A percentile compares a stretch with the other conserved stretches of the same genome.
Evolutionary conservation across 2,329 filamentous ascomycete genomes (phyloP).

Genomic region (Colletotrichum sp.): DNA sequence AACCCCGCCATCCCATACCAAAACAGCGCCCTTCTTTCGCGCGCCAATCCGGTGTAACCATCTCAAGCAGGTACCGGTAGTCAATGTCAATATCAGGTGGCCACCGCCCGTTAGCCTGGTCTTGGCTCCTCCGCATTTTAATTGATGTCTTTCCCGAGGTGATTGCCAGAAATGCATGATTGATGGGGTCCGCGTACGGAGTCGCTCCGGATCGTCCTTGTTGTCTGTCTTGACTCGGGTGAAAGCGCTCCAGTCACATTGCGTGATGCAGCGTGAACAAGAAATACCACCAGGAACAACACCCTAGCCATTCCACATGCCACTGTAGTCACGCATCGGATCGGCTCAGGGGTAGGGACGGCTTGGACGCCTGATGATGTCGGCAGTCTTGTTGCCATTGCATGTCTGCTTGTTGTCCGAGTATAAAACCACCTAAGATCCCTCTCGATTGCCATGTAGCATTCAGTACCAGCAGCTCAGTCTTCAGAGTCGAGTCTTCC

Average conservation of each 20-base stretch:
- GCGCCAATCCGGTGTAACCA: constrained; percentile 12
- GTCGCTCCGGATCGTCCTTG: neutral
- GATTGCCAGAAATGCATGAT: neutral
- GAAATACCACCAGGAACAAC: neutral
- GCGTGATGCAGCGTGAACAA: neutral
- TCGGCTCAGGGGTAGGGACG: neutral
- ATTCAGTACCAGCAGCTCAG: neutral
- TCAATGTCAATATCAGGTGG: neutral
- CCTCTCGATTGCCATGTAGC: neutral
- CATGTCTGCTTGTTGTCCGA: neutral
- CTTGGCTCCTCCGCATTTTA: constrained; percentile 6
- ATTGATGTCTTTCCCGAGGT: neutral
- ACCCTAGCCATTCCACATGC: neutral
- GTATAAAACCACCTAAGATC: neutral
- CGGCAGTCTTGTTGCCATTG: neutral
- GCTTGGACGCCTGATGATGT: neutral
- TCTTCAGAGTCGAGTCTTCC: neutral
- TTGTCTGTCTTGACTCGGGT: neutral
- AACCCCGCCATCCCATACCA: neutral
- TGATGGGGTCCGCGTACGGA: neutral
- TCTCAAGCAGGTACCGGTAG: constrained; percentile 5
- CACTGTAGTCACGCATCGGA: neutral
- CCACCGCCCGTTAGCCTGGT: neutral
- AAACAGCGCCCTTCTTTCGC: neutral
- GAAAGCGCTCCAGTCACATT: constrained; percentile 3